Conservation (phyloP, 176 grass and related monocot genomes). For the Musa schizocarpa region DNA sequence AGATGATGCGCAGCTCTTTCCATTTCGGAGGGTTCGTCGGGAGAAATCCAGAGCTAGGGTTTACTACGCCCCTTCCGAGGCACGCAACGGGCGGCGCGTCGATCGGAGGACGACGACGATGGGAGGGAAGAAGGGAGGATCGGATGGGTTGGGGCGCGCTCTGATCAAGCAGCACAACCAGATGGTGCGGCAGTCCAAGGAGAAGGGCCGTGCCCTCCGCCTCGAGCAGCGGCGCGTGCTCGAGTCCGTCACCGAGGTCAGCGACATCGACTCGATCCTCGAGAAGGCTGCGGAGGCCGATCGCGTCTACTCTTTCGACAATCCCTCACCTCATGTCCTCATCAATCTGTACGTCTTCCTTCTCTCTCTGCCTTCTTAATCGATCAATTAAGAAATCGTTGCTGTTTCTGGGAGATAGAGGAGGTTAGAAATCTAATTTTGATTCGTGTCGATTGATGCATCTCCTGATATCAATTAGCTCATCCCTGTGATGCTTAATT, state of each 20-base stretch:
- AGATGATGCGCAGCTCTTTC: too few species aligned
- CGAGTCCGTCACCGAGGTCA: constrained; percentile 73
- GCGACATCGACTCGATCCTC: constrained; percentile 76
- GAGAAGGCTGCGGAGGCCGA: constrained; percentile 56
- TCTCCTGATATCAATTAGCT: not conserved
- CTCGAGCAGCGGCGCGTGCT: constrained; percentile 39
- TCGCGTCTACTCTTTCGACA: constrained; percentile 20
- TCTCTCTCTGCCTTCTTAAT: not conserved
- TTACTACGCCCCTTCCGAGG: constrained; percentile 43
- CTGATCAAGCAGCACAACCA: constrained; percentile 67
- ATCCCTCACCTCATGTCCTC: constrained; percentile 25
- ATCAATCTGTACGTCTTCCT: constrained; percentile 42
- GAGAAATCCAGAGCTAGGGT: not conserved
- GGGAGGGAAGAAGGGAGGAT: constrained; percentile 47
- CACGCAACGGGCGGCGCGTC: not conserved
- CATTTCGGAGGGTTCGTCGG: too few species aligned
- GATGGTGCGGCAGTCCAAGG: constrained; percentile 45
- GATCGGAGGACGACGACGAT: constrained; percentile 8
- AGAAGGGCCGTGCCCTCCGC: constrained; percentile 46
- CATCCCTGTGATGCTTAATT: not conserved
- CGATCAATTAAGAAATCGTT: not conserved
- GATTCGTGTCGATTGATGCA: not conserved
- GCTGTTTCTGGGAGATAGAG: not conserved
- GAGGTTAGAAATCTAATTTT: not conserved
- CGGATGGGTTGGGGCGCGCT: constrained; percentile 51